phyloP scores from a whole-genome alignment of 129 eudicot species.

The Saposhnikovia divaricata region DNA sequence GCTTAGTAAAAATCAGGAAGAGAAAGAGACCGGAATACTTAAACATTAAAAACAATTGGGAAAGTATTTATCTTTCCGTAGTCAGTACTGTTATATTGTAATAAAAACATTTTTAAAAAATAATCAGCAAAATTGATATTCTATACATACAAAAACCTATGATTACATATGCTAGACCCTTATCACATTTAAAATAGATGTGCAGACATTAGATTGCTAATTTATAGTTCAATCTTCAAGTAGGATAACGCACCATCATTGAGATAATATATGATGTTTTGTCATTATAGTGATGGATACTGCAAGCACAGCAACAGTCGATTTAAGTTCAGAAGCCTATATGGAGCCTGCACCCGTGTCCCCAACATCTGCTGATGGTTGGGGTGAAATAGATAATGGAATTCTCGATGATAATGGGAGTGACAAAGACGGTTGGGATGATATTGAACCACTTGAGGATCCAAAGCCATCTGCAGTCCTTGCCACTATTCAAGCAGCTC shows the following conservation, averaged over 20 bases:
- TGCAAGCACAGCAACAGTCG: conserved; percentile 28
- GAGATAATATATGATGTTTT: conserved; percentile 3
- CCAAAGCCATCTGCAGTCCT: conserved; percentile 72
- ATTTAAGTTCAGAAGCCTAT: conserved; percentile 39
- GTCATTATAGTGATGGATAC: conserved; percentile 22
- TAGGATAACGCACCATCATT: not conserved
- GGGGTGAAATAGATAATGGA: conserved; percentile 95
- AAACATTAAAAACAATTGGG: not conserved
- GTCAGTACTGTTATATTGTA: not conserved
- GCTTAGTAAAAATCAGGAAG: not conserved
- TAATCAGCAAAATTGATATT: not conserved
- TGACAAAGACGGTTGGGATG: conserved; percentile 97
- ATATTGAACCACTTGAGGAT: conserved; percentile 80
- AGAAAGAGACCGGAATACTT: not conserved
- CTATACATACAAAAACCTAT: too few relatives aligned
- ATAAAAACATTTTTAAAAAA: not conserved
- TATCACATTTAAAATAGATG: not conserved
- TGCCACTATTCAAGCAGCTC: conserved; percentile 85
- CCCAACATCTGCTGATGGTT: conserved; percentile 87
- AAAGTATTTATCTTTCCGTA: not conserved
- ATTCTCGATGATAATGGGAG: conserved; percentile 44
- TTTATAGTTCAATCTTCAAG: not conserved
- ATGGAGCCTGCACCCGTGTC: conserved; percentile 55
- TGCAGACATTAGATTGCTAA: not conserved
- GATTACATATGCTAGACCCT: not conserved